phyloP scores from a whole-genome alignment of 352 stramenopile genomes.

The Discostella stelligera region DNA sequence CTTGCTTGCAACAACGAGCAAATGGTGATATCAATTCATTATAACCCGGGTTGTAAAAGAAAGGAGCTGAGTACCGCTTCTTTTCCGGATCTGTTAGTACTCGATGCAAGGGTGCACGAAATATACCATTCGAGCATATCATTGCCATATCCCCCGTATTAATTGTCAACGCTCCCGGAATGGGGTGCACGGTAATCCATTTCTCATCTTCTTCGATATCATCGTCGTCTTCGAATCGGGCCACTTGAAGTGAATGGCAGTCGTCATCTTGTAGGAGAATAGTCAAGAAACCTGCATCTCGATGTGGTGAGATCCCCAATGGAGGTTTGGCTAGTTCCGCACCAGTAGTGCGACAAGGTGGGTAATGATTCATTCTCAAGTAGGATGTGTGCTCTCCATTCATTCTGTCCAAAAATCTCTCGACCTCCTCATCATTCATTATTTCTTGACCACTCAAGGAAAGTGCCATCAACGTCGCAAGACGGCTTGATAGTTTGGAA shows the following conservation, averaged over 20 bases:
- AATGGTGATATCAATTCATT: constrained; percentile 79
- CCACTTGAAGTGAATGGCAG: constrained; percentile 80
- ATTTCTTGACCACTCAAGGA: constrained; percentile 40
- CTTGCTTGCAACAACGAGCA: constrained; percentile 6
- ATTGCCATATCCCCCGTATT: constrained; percentile 86
- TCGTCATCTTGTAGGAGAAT: constrained; percentile 83
- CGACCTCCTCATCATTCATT: constrained; percentile 3
- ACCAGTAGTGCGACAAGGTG: constrained; percentile 44
- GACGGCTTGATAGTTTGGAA: constrained; percentile 57
- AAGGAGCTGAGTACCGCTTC: constrained; percentile 81
- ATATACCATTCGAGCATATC: constrained; percentile 82
- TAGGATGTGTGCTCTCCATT: constrained; percentile 85
- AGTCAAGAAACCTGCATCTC: constrained; percentile 84
- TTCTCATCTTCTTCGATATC: constrained; percentile 32
- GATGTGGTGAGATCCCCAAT: constrained; percentile 77
- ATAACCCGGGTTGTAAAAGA: constrained; percentile 87
- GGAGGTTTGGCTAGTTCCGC: background rate
- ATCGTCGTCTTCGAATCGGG: constrained; percentile 42
- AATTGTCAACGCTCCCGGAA: constrained; percentile 79
- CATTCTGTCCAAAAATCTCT: constrained; percentile 52
- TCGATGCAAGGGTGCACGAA: constrained; percentile 81
- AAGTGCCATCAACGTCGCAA: constrained; percentile 63
- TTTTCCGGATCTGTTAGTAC: constrained; percentile 71
- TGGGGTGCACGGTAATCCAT: constrained; percentile 78
- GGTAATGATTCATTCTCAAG: constrained; percentile 91